Base-by-base conservation (phyloP, 345 rosid species). In the Reutealis trisperma region DNA sequence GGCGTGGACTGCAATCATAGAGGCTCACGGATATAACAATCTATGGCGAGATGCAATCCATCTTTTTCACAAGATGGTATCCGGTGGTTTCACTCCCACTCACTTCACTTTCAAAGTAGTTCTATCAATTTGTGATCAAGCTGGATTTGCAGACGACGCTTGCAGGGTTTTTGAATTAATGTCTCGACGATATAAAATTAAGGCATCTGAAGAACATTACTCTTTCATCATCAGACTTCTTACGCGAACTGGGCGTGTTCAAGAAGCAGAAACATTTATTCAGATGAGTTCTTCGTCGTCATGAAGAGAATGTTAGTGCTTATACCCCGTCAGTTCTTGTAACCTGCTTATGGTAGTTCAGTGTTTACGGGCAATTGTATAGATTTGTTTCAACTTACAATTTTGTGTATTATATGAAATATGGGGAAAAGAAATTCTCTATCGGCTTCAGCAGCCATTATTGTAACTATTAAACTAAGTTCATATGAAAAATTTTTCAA, bases 1-100 rank as follows among this genome's bases (percentile, higher is more conserved):
- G 84, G 83, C 89, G 44, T 90, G 98, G 97, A 91, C 97, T 67
- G 92, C 97, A 77, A 87, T 91, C 71, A 82, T 94, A 77, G 95
- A 93, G 57, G 90, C 93, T 14, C 82, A 84, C 68, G 93, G 93
- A 64, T 72, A 63, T 73, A 88, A 81, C 69, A 85, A 77, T 68
- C 81, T 73, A 66, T 81, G 75, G 61, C 47, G 32, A 63, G 94
- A 89, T 34, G 97, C 93, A 79, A 61, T 93, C 55, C 74, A 75
- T 62, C 85, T 83, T 72, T 94, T 90, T 81, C 76, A 89, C 63
- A 65, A 80, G 80, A 94, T 94, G 99, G 75, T 78, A 68, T 73
- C 87, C 27, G 34, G 78, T 52, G 93, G 95, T 70, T 91, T 82
- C 68, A 67, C 86, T 78, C 94, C 95, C 37, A 93, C 82, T 59